Evolutionary conservation across 2,329 filamentous ascomycete species (phyloP).

Genomic region (Colletotrichum shisoi): DNA sequence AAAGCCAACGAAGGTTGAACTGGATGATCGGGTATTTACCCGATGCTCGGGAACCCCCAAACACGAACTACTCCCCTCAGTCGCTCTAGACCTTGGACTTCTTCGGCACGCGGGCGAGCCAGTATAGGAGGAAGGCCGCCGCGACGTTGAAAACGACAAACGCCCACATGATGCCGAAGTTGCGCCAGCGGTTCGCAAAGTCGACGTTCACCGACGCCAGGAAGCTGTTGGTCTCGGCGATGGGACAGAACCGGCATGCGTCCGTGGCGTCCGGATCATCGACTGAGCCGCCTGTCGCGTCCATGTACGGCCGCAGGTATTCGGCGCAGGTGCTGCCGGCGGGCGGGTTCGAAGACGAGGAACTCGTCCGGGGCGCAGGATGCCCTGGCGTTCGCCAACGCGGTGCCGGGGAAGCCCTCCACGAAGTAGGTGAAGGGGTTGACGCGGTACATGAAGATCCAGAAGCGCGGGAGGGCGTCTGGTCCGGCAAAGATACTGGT

Average conservation of each 20-base stretch:
- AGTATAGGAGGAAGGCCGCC: slow-evolving; percentile 59
- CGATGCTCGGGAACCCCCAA: not conserved
- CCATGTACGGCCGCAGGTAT: slow-evolving; percentile 58
- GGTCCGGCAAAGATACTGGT: slow-evolving; percentile 67
- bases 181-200: slow-evolving; percentile 61
- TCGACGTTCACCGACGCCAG: slow-evolving; percentile 52
- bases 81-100: slow-evolving; percentile 18
- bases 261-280: slow-evolving; percentile 51
- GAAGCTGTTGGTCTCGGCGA: slow-evolving; percentile 50
- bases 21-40: not conserved
- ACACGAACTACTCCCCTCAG: not conserved
- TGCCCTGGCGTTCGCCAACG: slow-evolving; percentile 40
- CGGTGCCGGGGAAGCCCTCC: slow-evolving; percentile 61
- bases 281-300: slow-evolving; percentile 57
- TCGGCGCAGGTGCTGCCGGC: slow-evolving; percentile 55
- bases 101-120: slow-evolving; percentile 50
- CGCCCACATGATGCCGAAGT: slow-evolving; percentile 62
- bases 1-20: no score
- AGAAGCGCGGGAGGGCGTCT: slow-evolving; percentile 67
- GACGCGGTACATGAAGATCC: slow-evolving; percentile 74
- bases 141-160: slow-evolving; percentile 60
- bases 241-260: slow-evolving; percentile 56
- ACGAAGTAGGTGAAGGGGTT: slow-evolving; percentile 75
- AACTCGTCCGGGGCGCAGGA: slow-evolving; percentile 52
- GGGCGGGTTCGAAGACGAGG: slow-evolving; percentile 62